These are phyloP conservation scores for Crithidia fasciculata DNA, from an alignment of 208 protist genomes.

Conservation along the genomic window DNA sequence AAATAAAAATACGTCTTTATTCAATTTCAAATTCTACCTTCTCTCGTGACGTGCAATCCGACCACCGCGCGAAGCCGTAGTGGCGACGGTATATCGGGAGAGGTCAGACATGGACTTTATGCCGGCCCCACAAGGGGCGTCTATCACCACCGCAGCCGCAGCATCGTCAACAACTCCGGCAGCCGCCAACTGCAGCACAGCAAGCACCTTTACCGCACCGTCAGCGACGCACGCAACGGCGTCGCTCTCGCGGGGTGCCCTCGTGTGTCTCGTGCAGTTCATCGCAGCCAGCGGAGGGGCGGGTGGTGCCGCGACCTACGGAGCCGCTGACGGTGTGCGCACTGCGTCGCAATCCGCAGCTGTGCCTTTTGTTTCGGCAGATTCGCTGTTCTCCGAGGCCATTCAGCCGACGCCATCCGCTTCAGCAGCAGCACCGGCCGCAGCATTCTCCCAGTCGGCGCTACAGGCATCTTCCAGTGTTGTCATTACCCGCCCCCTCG, in stretches of 20 bases:
- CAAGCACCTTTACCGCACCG: not conserved
- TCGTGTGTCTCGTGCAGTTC: not conserved
- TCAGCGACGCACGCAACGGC: not conserved
- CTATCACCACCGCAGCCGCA: not conserved
- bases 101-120: no score
- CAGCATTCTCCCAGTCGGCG: not conserved
- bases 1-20: no score
- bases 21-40: no score
- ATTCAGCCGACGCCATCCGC: not conserved
- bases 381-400: not conserved
- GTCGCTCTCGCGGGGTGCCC: not conserved
- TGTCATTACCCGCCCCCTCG: conserved; percentile 39
- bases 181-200: no score
- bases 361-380: conserved; percentile 5
- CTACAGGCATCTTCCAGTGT: not conserved
- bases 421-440: not conserved
- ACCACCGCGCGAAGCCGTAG: no score
- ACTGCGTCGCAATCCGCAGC: not conserved
- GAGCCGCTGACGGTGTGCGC: not conserved
- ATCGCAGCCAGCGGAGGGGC: not conserved
- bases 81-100: no score
- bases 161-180: not conserved
- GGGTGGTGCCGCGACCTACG: not conserved
- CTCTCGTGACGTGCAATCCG: no score
- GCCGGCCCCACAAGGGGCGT: no score